Evolutionary conservation across 1,284 basidiomycete species (phyloP).

Genomic region (Tilletia indica): DNA sequence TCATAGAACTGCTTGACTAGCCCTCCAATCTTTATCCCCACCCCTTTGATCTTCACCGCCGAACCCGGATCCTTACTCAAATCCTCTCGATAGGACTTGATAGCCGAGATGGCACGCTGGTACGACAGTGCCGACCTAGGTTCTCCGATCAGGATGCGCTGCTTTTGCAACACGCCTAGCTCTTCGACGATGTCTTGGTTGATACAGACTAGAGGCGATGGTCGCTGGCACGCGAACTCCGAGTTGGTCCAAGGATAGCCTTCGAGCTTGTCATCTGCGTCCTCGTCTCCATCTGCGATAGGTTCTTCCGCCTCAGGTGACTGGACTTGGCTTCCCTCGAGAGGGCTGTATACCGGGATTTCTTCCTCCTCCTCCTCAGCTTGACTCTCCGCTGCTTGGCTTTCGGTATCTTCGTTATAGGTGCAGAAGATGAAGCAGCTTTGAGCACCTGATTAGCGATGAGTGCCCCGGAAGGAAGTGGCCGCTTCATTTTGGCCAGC

Average conservation of each 20-base stretch:
- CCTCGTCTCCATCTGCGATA: not conserved
- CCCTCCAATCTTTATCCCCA: conserved; percentile 43
- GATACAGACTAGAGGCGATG: conserved; percentile 37
- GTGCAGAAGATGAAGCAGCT: too few relatives aligned
- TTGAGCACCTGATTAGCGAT: too few relatives aligned
- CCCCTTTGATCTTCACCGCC: conserved; percentile 42
- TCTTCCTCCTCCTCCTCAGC: not conserved
- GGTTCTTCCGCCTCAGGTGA: not conserved
- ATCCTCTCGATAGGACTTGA: conserved; percentile 45
- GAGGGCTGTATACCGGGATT: not conserved
- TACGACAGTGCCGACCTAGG: conserved; percentile 45
- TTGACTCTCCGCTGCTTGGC: too few relatives aligned
- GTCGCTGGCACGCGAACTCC: conserved; percentile 38
- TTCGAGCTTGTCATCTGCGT: not conserved
- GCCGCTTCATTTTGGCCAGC: not conserved
- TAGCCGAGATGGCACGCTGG: conserved; percentile 42
- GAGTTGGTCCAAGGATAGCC: conserved; percentile 31
- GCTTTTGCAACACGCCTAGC: conserved; percentile 43
- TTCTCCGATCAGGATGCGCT: conserved; percentile 43
- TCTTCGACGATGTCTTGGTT: conserved; percentile 46
- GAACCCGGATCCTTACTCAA: conserved; percentile 29
- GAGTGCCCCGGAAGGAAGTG: too few relatives aligned
- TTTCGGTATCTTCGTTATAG: too few relatives aligned
- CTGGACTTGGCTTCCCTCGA: not conserved
- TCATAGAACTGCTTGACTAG: conserved; percentile 42